A percentile compares a stretch with the other conserved stretches of the same genome.
Evolutionary conservation across 2,329 filamentous ascomycete species (phyloP).

Genomic region (Ophiostoma sp.): DNA sequence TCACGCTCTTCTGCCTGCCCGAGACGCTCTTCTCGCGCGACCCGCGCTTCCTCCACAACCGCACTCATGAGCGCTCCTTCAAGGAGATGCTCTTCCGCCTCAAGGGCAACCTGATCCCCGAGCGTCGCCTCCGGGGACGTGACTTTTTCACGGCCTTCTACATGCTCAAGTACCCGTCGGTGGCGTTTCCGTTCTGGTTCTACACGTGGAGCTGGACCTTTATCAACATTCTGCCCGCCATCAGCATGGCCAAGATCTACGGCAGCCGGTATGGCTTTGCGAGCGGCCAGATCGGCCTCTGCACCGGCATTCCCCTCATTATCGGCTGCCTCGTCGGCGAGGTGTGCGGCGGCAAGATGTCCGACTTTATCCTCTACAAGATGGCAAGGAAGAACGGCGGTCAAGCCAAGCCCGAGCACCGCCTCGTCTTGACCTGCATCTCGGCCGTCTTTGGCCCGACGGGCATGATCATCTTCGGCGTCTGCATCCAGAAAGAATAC

Average conservation of each 20-base stretch:
- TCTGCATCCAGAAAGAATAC: slow-evolving; percentile 19
- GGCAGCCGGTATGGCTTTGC: slow-evolving; percentile 20
- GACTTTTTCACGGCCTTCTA: slow-evolving; percentile 21
- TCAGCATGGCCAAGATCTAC: slow-evolving; percentile 26
- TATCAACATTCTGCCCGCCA: slow-evolving; percentile 25
- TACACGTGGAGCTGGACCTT: slow-evolving; percentile 24
- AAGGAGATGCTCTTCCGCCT: slow-evolving; percentile 17
- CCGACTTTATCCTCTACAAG: slow-evolving; percentile 22
- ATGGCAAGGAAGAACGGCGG: slow-evolving; percentile 17
- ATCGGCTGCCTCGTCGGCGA: slow-evolving; percentile 24
- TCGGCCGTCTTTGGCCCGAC: slow-evolving; percentile 22
- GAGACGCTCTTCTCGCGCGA: slow-evolving; percentile 23
- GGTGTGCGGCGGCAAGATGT: slow-evolving; percentile 23
- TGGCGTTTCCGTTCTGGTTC: slow-evolving; percentile 22
- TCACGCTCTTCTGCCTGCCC: slow-evolving; percentile 20
- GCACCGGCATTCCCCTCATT: slow-evolving; percentile 24
- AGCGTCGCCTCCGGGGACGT: slow-evolving; percentile 16
- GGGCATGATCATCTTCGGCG: slow-evolving; percentile 25
- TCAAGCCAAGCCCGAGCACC: slow-evolving; percentile 23
- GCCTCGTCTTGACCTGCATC: slow-evolving; percentile 21
- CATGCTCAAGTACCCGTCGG: slow-evolving; percentile 25
- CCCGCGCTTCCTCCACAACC: slow-evolving; percentile 15
- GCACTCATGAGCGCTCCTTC: slow-evolving; percentile 18
- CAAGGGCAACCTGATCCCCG: slow-evolving; percentile 19
- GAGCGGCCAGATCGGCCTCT: slow-evolving; percentile 23